phyloP scores from a whole-genome alignment of 164 flowering plant species.

The Akebia trifoliata region DNA sequence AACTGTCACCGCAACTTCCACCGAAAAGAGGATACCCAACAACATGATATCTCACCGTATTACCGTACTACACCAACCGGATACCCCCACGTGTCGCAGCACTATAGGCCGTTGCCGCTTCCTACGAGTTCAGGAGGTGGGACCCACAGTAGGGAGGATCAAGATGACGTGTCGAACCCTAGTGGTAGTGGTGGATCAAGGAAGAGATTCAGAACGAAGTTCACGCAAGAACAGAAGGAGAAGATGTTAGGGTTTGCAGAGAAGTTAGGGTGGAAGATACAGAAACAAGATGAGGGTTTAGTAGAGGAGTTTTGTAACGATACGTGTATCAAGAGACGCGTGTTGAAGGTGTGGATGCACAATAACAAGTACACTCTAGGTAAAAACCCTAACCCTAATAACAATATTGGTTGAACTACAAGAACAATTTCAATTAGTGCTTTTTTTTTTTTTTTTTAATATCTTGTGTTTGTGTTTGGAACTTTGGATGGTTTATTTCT shows the following conservation, averaged over 20 bases:
- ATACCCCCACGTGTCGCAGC: not conserved
- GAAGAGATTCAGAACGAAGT: constrained; percentile 14
- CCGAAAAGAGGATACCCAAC: not conserved
- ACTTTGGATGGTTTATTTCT: too few species aligned
- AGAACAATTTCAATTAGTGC: too few species aligned
- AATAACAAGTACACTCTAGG: constrained; percentile 15
- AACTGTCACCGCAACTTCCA: constrained; percentile 13
- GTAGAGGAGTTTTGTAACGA: constrained; percentile 6
- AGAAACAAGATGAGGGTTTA: constrained; percentile 8
- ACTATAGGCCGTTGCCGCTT: not conserved
- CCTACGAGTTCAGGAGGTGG: not conserved
- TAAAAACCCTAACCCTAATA: constrained; percentile 11
- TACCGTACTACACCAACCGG: not conserved
- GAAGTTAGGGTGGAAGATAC: constrained; percentile 14
- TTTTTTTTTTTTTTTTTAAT: too few species aligned
- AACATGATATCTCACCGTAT: too few species aligned
- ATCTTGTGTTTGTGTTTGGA: too few species aligned
- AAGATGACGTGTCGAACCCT: constrained; percentile 5
- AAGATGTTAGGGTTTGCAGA: constrained; percentile 11
- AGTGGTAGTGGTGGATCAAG: not conserved
- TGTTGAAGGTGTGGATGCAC: constrained; percentile 14
- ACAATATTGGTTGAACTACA: too few species aligned
- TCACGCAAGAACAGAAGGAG: constrained; percentile 11
- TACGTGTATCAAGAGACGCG: constrained; percentile 6
- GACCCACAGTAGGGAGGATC: constrained; percentile 3